Base-by-base conservation (phyloP, 1,284 basidiomycete species). In the Ustilago sp. region DNA sequence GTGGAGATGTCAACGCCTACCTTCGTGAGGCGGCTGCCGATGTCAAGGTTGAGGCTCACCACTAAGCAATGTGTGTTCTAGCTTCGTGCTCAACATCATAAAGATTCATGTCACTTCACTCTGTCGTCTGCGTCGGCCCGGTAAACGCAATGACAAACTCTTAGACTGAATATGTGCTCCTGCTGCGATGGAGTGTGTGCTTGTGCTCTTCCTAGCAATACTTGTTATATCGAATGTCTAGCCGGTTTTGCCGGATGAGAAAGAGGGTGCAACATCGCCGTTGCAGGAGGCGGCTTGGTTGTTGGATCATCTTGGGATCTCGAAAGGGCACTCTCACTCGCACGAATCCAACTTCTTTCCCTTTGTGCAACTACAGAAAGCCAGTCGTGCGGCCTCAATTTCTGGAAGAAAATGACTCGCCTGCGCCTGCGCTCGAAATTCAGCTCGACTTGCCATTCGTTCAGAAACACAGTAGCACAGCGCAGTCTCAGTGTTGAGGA, bases 1-100 rank as follows among this genome's bases (percentile, higher is more conserved):
- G 75, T 43, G 79, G 83, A 64, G 85, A 83, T 45, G 86, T 85
- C 62, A 83, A 86, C 75, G 85, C 83, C 39, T 87, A 83, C 83
- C 81, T 87, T 19, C 73, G 66, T 41, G 80, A 83, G 63, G 81
- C 81, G 35, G 80, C 80, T 79, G 81, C 82, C 50, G 80, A 82
- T 54, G 51, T 77, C 67, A 79, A 80, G 72, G 74, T 80, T 47
- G 85, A 86, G 68, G 80, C 80, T 62, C 83, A 85, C 82, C 86
- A 86, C 82, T 73, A 74, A 64, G 56, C 48, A 36, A 39, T n/a
- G 35, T 12, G 28, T 48, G 45, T n/a, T 38, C 12, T n/a, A 36
- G 45, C n/a, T 28, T 19, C 17, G 36, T 45, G 8, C 36, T 19
- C 31, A 31, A 59, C 23, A 54, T 62, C 31, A 32, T 13, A 28